Evolutionary conservation across 208 protist species (phyloP).

Genomic region (Balamuthia mandrillaris): DNA sequence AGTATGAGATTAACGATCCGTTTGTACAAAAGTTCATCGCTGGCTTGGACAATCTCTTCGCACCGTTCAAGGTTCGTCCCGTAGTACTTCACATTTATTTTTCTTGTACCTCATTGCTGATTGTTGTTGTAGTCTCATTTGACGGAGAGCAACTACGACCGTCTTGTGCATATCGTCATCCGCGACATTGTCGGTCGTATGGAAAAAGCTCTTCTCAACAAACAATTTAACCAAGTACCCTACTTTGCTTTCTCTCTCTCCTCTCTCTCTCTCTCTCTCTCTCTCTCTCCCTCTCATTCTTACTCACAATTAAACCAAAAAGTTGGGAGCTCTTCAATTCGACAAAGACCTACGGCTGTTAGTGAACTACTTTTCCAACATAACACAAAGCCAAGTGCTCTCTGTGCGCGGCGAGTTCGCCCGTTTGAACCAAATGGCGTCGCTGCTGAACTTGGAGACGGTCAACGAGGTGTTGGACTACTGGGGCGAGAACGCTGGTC

Average conservation of each 20-base stretch:
- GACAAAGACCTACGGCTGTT: not conserved
- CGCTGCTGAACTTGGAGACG: not conserved
- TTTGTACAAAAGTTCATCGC: constrained; percentile 2
- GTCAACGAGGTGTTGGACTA: constrained; percentile 21
- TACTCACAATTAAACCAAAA: no score
- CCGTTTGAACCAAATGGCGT: not conserved
- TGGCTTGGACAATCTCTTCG: constrained; percentile 5
- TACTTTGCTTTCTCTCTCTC: not conserved
- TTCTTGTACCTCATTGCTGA: not conserved
- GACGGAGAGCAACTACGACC: constrained; percentile 15
- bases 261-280: not conserved
- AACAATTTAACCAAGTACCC: not conserved
- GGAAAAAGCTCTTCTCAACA: constrained; percentile 1
- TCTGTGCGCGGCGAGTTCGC: not conserved
- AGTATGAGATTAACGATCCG: constrained; percentile 21
- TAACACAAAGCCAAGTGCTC: not conserved
- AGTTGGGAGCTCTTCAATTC: constrained; percentile 17
- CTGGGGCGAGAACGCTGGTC: constrained; percentile 8
- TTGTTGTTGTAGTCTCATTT: not conserved
- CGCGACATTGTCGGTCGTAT: not conserved
- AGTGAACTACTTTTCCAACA: not conserved
- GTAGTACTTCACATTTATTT: not conserved
- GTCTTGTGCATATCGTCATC: constrained; percentile 17
- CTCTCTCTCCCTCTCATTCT: no score
- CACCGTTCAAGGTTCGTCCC: not conserved